These are phyloP conservation scores for Brachypodium distachyon DNA, from an alignment of 202 grass and related monocot genomes.

Conservation along the genomic window DNA sequence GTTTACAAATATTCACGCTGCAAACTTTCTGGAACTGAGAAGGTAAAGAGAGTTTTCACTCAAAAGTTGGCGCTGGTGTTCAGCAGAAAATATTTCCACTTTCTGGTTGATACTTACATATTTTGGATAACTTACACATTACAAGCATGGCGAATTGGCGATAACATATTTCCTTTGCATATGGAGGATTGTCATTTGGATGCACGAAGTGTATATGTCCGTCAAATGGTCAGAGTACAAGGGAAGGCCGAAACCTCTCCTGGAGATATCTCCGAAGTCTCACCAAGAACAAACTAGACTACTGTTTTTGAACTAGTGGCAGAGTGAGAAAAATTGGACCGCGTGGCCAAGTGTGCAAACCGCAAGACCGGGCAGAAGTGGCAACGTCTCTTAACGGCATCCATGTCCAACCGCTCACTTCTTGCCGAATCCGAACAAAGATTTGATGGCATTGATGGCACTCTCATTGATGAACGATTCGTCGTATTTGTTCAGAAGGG, in stretches of 20 bases:
- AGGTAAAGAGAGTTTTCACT: not conserved
- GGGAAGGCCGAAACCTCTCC: not conserved
- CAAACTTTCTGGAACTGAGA: not conserved
- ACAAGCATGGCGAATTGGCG: not conserved
- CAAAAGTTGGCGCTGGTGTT: not conserved
- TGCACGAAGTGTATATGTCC: not conserved
- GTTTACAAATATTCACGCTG: not conserved
- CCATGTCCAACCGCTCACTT: constrained; percentile 32
- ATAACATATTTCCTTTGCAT: constrained; percentile 5
- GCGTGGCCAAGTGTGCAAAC: not conserved
- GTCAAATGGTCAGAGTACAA: constrained; percentile 15
- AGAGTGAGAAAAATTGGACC: not conserved
- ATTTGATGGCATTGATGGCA: constrained; percentile 91
- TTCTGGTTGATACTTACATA: not conserved
- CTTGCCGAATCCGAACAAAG: constrained; percentile 75
- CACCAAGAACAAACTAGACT: constrained; percentile 28
- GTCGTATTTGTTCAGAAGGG: constrained; percentile 77
- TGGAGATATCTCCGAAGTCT: constrained; percentile 20
- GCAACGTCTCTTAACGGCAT: not conserved
- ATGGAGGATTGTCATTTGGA: not conserved
- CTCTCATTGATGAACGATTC: constrained; percentile 97
- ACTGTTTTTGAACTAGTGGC: constrained; percentile 12
- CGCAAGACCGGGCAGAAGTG: not conserved
- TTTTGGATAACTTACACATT: not conserved
- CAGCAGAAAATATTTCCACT: not conserved